Base-by-base conservation (phyloP, 352 stramenopile species). In the Pythium vanterpoolii region DNA sequence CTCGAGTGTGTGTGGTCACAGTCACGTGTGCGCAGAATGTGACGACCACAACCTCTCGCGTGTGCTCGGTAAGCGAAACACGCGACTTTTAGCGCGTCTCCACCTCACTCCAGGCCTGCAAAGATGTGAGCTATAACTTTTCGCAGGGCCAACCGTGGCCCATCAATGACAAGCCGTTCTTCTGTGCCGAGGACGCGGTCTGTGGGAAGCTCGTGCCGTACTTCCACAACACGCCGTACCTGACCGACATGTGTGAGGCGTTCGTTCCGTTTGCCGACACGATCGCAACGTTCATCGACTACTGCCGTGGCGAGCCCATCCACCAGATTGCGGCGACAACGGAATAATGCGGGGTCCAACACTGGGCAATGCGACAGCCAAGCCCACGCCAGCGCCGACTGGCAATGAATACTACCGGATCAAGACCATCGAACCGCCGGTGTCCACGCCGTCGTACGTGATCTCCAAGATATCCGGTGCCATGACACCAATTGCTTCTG, bases 161-260 rank as follows among this genome's bases (percentile, higher is more conserved):
- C 21, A 53, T 67, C 45, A 46, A 55, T 24, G 46, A 62, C 45
- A 57, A 59, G 30, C 1, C 21, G 10, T 10, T 57, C 5, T 62
- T 54, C 28, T 67, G 60, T n/a, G 19, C 11, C 1, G n/a, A 24
- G 2, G 23, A 51, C 42, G 47, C 53, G 9, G 23, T 48, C 16
- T 68, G 60, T 34, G 60, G 60, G 1, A 54, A 49, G 23, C 52
- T 68, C 42, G 53, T 68, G 27, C 60, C 60, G 10, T 68, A 60
- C 38, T 31, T 62, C 11, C 54, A 39, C 38, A 68, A 49, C 48
- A 52, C 53, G 5, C 23, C 31, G 13, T 58, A 55, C 30, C 21
- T 58, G 0, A 24, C 26, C 14, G 40, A 61, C 18, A 19, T 48
- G 18, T 68, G 60, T 33, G 53, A 53, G 4, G 33, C 18, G 11